Conservation (phyloP, 1,139 yeast genomes). For the Taphrina populina region DNA sequence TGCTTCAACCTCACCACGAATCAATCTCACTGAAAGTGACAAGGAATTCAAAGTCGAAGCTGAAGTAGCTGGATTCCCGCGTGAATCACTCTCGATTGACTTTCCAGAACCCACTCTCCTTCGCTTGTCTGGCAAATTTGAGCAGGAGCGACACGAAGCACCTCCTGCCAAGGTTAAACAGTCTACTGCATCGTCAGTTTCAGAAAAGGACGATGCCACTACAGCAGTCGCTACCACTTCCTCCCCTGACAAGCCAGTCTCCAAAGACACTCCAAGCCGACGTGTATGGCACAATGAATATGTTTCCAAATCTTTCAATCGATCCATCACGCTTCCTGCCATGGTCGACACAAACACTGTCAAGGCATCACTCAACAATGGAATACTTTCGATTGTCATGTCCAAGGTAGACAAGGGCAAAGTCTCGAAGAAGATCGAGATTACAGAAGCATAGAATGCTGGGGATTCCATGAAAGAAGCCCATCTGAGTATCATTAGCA, state of each 20-base stretch:
- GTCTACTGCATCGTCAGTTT: neutral
- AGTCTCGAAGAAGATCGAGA: slow-evolving; percentile 25
- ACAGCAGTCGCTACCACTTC: neutral
- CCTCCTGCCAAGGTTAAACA: neutral
- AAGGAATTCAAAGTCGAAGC: slow-evolving; percentile 22
- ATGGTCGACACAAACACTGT: slow-evolving; percentile 54
- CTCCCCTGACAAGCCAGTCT: neutral
- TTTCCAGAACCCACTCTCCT: slow-evolving; percentile 11
- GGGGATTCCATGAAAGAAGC: too few relatives aligned
- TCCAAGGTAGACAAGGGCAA: slow-evolving; percentile 48
- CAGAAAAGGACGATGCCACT: neutral
- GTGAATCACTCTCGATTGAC: slow-evolving; percentile 15
- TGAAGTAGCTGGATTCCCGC: slow-evolving; percentile 28
- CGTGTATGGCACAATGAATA: slow-evolving; percentile 37
- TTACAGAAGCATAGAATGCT: too few relatives aligned
- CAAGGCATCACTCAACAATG: slow-evolving; percentile 54
- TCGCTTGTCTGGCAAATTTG: slow-evolving; percentile 14
- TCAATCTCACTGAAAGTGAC: slow-evolving; percentile 11
- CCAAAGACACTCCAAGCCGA: neutral
- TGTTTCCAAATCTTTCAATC: slow-evolving; percentile 37
- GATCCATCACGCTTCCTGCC: slow-evolving; percentile 39
- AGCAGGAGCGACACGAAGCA: neutral
- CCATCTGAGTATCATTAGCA: too few relatives aligned
- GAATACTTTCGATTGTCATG: slow-evolving; percentile 54
- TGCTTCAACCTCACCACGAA: slow-evolving; percentile 7